Evolutionary conservation across 805 yeast species (phyloP), one percentile per base, ranked within the genome.

Genomic region (Myxozyma kluyveri): DNA sequence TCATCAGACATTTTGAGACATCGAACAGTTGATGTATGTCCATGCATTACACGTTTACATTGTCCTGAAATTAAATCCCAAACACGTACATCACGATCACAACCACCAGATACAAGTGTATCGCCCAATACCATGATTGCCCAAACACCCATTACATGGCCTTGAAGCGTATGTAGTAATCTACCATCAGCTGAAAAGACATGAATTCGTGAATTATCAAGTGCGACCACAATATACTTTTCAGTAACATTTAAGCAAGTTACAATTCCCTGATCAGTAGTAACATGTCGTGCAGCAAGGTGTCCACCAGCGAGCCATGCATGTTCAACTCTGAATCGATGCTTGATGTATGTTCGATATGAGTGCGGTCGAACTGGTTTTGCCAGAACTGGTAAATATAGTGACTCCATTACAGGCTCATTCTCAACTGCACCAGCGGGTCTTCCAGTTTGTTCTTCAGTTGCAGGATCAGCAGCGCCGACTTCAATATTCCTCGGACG

Each of bases 61-160:
- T 84, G 87, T 22, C 96, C 95, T 22, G 91, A 79, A 59, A 81
- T 75, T 60, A 90, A 77, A 69, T 91, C 96, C 99, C 99, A 91
- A 60, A 91, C 89, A 66, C 97, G 80, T 21, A 91, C 96, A 35
- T 96, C 90, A 65, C 96, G 79, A 71, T 91, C 99, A 60, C 98
- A 96, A 18, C 96, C 88, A 33, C 98, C 98, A 32, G 95, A 83
- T 19, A 91, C 96, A 59, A 91, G 78, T 62, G 91, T 84, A 64
- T 89, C 81, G 39, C 96, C 96, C 70, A 84, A 88, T 1, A 96
- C 88, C 39, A 90, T 85, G 54, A 93, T 84, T 27, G 95, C 90
- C 97, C 98, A 91, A 12, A 93, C 96, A 37, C 98, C 99, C 76
- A 89, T 96, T 46, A 93, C 88, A 67, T 93, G 99, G 3, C 99